phyloP scores from a whole-genome alignment of 2,329 filamentous ascomycete species.

The Pseudogymnoascus sp. region DNA sequence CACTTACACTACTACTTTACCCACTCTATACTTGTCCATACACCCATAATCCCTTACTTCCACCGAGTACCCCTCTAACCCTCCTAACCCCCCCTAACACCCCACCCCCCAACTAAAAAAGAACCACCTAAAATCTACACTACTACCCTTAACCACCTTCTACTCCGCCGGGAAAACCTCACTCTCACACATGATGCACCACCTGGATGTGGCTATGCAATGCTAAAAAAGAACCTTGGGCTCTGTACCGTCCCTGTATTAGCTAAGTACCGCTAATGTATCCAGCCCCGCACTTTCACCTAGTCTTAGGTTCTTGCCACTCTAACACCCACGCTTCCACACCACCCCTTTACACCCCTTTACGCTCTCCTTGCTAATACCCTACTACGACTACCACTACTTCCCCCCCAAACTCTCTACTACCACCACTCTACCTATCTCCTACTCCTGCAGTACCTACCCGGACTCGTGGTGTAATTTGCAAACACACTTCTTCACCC shows the following conservation, averaged over 20 bases:
- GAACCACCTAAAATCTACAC: no score
- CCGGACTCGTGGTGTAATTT: neutral
- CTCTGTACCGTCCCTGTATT: neutral
- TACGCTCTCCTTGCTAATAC: neutral
- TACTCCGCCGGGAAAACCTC: neutral
- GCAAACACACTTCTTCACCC: neutral
- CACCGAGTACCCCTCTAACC: neutral
- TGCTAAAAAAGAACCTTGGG: neutral
- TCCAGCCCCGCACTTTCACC: neutral
- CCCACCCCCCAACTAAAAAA: no score
- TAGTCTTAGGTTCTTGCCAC: neutral
- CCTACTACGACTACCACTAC: neutral
- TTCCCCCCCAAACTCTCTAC: neutral
- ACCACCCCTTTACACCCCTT: neutral
- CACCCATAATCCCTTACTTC: neutral
- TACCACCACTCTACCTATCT: neutral
- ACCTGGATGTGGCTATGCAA: neutral
- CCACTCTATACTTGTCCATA: neutral
- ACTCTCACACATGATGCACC: neutral
- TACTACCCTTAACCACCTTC: neutral
- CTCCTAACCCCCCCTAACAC: neutral
- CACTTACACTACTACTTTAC: no score
- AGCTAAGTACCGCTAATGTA: neutral
- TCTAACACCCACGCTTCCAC: neutral
- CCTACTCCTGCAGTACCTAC: neutral